Conservation (phyloP, 768 basidiomycete species). For the Naganishia friedmannii region DNA sequence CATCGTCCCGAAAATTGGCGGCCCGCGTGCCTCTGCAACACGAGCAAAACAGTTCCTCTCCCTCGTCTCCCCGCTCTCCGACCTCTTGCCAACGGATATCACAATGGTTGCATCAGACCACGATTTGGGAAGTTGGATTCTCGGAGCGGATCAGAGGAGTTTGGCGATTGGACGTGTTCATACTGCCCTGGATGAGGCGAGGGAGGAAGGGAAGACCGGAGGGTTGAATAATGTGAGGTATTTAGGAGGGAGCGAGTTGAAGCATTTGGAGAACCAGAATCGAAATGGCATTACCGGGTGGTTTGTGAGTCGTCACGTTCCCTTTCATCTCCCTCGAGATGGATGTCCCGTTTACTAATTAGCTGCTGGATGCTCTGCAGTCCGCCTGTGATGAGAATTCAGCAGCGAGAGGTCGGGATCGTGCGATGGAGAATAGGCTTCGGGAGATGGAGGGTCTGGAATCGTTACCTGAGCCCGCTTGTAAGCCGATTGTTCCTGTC, state of each 20-base stretch:
- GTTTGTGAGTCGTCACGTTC: slow-evolving; percentile 29
- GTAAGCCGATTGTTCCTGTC: slow-evolving; percentile 3
- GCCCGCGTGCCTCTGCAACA: slow-evolving; percentile 34
- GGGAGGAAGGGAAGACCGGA: slow-evolving; percentile 16
- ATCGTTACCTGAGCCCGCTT: slow-evolving; percentile 30
- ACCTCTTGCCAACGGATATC: slow-evolving; percentile 38
- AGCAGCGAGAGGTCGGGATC: slow-evolving; percentile 29
- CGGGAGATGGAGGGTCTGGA: slow-evolving; percentile 30
- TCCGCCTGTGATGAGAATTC: slow-evolving; percentile 46
- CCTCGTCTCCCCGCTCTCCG: slow-evolving; percentile 42
- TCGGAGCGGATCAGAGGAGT: slow-evolving; percentile 43
- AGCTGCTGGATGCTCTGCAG: neutral
- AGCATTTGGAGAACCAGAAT: slow-evolving; percentile 41
- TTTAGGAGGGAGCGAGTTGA: slow-evolving; percentile 38
- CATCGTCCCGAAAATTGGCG: slow-evolving; percentile 33
- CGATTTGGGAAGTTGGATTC: slow-evolving; percentile 46
- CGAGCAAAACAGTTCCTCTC: slow-evolving; percentile 42
- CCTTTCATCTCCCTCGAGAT: too few relatives aligned
- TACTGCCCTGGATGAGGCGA: slow-evolving; percentile 7
- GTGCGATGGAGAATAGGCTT: slow-evolving; percentile 28
- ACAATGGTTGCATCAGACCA: slow-evolving; percentile 47
- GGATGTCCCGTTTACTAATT: neutral
- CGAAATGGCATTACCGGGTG: slow-evolving; percentile 32
- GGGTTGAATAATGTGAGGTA: slow-evolving; percentile 36
- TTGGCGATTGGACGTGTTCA: slow-evolving; percentile 30